Conservation (phyloP, 371 early-diverging fungal species). For the Mucor saturninus region DNA sequence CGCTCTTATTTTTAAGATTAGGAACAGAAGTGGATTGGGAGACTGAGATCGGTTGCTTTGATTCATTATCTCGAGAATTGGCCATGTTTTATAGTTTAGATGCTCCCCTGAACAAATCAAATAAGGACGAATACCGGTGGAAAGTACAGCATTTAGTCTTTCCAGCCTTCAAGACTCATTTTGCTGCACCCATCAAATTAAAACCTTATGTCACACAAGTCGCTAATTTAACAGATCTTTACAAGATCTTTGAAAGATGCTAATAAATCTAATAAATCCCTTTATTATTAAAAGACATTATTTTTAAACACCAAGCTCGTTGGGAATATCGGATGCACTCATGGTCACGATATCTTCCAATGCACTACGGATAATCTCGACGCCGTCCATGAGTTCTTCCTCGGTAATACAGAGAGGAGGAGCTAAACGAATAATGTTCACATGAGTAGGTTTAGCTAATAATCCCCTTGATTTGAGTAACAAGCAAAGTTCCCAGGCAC, state of each 20-base stretch:
- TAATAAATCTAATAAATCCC: slow-evolving; percentile 31
- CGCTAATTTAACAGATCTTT: slow-evolving; percentile 86
- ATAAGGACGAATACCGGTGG: slow-evolving; percentile 54
- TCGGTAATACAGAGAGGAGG: slow-evolving; percentile 95
- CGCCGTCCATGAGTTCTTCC: slow-evolving; percentile 82
- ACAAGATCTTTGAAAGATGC: slow-evolving; percentile 93
- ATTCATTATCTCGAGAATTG: slow-evolving; percentile 69
- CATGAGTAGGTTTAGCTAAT: slow-evolving; percentile 98
- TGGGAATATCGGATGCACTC: slow-evolving; percentile 58
- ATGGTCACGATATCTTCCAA: slow-evolving; percentile 70
- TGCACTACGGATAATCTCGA: slow-evolving; percentile 80
- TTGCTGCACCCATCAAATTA: slow-evolving; percentile 65
- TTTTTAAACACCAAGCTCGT: slow-evolving; percentile 31
- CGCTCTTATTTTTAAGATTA: slow-evolving; percentile 79
- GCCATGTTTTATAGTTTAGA: slow-evolving; percentile 82
- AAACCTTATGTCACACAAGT: slow-evolving; percentile 64
- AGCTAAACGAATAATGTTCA: slow-evolving; percentile 95
- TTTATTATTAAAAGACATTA: not conserved
- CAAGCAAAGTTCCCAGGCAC: slow-evolving; percentile 97
- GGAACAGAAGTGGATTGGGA: slow-evolving; percentile 88
- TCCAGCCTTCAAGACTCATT: slow-evolving; percentile 72
- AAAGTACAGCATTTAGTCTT: slow-evolving; percentile 79
- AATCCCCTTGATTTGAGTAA: slow-evolving; percentile 91
- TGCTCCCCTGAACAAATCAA: slow-evolving; percentile 50
- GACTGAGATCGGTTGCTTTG: slow-evolving; percentile 81